A percentile compares a stretch with the other conserved stretches of the same genome.
Conservation (phyloP, 768 basidiomycete genomes). For the Boletellus emodensis region DNA sequence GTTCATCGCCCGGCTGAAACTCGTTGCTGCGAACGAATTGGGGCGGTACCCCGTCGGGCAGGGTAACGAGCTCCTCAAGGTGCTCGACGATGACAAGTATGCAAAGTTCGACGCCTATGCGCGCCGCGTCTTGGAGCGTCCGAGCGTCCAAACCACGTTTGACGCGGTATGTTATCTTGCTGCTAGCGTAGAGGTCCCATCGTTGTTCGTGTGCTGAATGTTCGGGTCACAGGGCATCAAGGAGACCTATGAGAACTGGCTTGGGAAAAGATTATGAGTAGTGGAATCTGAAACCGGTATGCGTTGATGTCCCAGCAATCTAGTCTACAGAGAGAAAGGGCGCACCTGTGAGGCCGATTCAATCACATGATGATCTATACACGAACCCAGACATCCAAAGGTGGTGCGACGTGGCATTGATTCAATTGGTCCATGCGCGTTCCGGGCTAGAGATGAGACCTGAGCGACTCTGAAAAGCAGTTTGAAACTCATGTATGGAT, state of each 20-base stretch:
- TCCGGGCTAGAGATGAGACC: too few species aligned
- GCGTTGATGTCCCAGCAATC: too few species aligned
- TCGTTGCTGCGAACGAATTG: conserved; percentile 45
- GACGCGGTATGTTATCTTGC: conserved; percentile 40
- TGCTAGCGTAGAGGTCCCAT: too few species aligned
- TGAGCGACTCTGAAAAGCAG: too few species aligned
- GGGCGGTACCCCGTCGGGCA: conserved; percentile 48
- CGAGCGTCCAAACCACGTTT: conserved; percentile 54
- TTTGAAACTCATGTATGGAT: too few species aligned
- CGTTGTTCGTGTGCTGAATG: not conserved
- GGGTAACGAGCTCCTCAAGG: conserved; percentile 41
- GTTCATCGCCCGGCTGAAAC: conserved; percentile 50
- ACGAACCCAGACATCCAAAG: too few species aligned
- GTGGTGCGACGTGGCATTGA: too few species aligned
- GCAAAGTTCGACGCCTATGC: conserved; percentile 49
- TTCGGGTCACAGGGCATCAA: conserved; percentile 12
- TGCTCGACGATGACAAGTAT: conserved; percentile 40
- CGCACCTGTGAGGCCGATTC: too few species aligned
- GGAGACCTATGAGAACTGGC: not conserved
- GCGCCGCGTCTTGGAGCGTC: conserved; percentile 43
- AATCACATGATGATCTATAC: too few species aligned
- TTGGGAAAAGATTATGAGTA: conserved; percentile 3
- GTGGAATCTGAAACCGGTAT: too few species aligned
- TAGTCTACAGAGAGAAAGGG: too few species aligned
- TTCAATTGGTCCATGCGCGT: too few species aligned